phyloP scores from a whole-genome alignment of 371 early-diverging fungal species.

The Actinomortierella ambigua region DNA sequence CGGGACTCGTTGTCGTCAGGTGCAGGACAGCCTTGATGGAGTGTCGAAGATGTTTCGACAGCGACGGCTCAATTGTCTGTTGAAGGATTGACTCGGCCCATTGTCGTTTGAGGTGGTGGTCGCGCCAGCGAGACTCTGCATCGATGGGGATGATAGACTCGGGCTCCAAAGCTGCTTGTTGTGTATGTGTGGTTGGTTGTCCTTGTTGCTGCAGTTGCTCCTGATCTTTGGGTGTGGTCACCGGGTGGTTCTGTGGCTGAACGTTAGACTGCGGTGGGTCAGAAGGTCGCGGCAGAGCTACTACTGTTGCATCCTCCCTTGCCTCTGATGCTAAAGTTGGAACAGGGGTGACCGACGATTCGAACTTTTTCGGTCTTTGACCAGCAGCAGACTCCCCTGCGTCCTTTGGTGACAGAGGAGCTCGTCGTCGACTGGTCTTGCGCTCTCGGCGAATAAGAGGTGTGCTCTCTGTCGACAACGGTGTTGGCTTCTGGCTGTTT shows the following conservation, averaged over 20 bases:
- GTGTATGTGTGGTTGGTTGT: not conserved
- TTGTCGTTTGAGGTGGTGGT: slow-evolving; percentile 42
- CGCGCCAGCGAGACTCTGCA: slow-evolving; percentile 44
- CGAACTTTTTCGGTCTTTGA: no score
- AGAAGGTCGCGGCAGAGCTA: no score
- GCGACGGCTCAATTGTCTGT: slow-evolving; percentile 48
- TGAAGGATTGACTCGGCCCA: slow-evolving; percentile 42
- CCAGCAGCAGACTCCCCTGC: no score
- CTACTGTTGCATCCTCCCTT: no score
- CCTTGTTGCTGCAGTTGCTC: not conserved
- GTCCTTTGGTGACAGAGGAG: no score
- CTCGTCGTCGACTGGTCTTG: no score
- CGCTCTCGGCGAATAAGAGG: no score
- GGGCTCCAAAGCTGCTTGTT: not conserved
- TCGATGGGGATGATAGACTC: slow-evolving; percentile 29
- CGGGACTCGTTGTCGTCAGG: slow-evolving; percentile 50
- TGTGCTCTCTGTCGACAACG: no score
- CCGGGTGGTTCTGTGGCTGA: not conserved
- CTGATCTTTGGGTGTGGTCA: not conserved
- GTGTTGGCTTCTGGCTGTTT: no score
- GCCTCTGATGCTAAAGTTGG: no score
- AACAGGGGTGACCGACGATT: no score
- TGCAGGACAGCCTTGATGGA: slow-evolving; percentile 54
- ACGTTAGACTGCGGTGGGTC: not conserved
- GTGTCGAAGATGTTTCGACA: slow-evolving; percentile 49